Evolutionary conservation across 148 eudicot genomes (phyloP).

Genomic region (Diospyros kaki): DNA sequence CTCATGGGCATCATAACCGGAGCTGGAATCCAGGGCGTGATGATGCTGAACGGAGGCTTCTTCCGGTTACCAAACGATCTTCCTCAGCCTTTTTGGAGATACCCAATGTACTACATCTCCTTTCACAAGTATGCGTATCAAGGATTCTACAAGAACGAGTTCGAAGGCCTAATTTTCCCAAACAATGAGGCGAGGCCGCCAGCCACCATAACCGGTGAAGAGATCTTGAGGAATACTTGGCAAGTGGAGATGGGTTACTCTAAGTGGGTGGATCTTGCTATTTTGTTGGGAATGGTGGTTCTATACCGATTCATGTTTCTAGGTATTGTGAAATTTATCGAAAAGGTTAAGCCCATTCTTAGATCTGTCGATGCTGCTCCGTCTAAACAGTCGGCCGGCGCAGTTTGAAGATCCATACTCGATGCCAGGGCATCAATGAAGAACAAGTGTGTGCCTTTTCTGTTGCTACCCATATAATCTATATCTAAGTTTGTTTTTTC

Average conservation of each 20-base stretch:
- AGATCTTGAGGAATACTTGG: constrained; percentile 48
- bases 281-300: constrained; percentile 59
- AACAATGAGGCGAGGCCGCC: constrained; percentile 22
- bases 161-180: constrained; percentile 38
- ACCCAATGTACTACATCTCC: constrained; percentile 47
- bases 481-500: no score
- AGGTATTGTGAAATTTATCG: constrained; percentile 32
- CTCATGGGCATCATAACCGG: constrained; percentile 63
- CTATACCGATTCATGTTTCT: constrained; percentile 57
- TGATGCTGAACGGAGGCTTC: constrained; percentile 58
- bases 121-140: constrained; percentile 47
- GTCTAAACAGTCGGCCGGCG: no score
- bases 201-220: constrained; percentile 29
- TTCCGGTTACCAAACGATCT: constrained; percentile 56
- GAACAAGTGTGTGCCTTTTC: no score
- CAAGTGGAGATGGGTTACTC: constrained; percentile 61
- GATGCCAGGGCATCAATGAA: no score
- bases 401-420: no score
- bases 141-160: constrained; percentile 58
- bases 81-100: constrained; percentile 50
- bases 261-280: constrained; percentile 60
- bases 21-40: constrained; percentile 53
- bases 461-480: no score
- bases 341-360: constrained; percentile 38
- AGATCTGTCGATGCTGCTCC: constrained; percentile 10